These are phyloP conservation scores for Blastobotrys robertii DNA, from an alignment of 805 yeast genomes.

Conservation along the genomic window DNA sequence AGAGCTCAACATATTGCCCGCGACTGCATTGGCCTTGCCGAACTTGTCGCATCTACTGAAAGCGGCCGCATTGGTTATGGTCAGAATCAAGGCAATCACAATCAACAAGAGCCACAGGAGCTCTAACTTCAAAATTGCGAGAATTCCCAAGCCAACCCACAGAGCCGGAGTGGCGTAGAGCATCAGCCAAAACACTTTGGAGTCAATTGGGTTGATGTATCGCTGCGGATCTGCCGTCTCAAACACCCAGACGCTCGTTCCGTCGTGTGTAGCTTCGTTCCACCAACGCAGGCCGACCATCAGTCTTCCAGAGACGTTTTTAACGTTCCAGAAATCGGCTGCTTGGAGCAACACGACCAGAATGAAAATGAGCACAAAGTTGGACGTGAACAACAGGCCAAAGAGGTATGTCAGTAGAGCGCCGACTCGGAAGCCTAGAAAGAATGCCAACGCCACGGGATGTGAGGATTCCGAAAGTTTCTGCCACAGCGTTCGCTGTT, in stretches of 20 bases:
- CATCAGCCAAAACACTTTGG: slow-evolving; percentile 78
- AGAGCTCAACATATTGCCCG: slow-evolving; percentile 29
- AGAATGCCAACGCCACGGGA: slow-evolving; percentile 66
- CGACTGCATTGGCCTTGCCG: slow-evolving; percentile 67
- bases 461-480: slow-evolving; percentile 63
- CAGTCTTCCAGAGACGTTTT: slow-evolving; percentile 82
- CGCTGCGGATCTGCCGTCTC: slow-evolving; percentile 64
- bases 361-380: slow-evolving; percentile 70
- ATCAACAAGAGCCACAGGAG: slow-evolving; percentile 40
- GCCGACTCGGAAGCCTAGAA: slow-evolving; percentile 47
- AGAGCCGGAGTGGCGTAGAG: slow-evolving; percentile 63
- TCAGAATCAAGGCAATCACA: slow-evolving; percentile 55
- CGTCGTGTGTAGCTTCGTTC: slow-evolving; percentile 67
- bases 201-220: slow-evolving; percentile 80
- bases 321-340: slow-evolving; percentile 89
- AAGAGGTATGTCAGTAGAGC: slow-evolving; percentile 60
- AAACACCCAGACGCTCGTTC: slow-evolving; percentile 76
- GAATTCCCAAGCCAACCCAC: slow-evolving; percentile 65
- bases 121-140: slow-evolving; percentile 72
- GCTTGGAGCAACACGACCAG: slow-evolving; percentile 65
- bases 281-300: slow-evolving; percentile 91
- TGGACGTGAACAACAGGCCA: slow-evolving; percentile 58
- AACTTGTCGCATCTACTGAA: slow-evolving; percentile 89
- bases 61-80: slow-evolving; percentile 78
- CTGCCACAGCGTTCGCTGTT: slow-evolving; percentile 30